Base-by-base conservation (phyloP, 163 green algal species). In the Scenedesmus sp. region DNA sequence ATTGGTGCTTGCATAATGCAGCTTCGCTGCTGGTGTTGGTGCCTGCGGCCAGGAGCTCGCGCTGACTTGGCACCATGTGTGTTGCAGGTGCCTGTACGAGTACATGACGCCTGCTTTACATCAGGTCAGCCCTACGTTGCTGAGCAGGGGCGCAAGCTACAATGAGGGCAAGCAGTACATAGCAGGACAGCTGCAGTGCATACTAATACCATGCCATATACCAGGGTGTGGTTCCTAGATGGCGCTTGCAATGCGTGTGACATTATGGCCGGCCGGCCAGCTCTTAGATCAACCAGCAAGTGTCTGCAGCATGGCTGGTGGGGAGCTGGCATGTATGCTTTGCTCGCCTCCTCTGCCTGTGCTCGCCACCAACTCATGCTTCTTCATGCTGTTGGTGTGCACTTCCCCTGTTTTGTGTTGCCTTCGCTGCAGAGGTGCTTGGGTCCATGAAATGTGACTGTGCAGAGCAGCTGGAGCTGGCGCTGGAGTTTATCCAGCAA, bases 31-130 rank as follows among this genome's bases (percentile, higher is more conserved):
- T 72, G 76, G 24, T 35, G 2, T 81, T 20, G 33, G 35, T 44
- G 70, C 16, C 70, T 49, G 30, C 26, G 35, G 3, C n/a, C 18
- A 51, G 35, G 37, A n/a, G 22, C 2, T 70, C 49, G 68, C 72
- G 37, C 18, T 46, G 16, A 33, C 15, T 1, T 42, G 13, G 12
- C 61, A 81, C 30, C n/a, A 12, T 16, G n/a, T 81, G 72, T 13
- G 49, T 40, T 94, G 92, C 93, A 99, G 94, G 95, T 99, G 0
- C 89, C 96, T 42, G 90, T 99, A 40, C 93, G 98, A 0, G 98
- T 99, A 24, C 98, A 99, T 90, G 98, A 99, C 88, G 98, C 98
- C 9, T 99, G 98, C 93, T 99, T 98, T 91, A 99, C 98, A 3
- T 98, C 95, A 90, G 96, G 96, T 97, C 43, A 43, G 91, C 30